Evolutionary conservation across 2,329 filamentous ascomycete genomes (phyloP).

Genomic region (Phyllosticta ampelicida): DNA sequence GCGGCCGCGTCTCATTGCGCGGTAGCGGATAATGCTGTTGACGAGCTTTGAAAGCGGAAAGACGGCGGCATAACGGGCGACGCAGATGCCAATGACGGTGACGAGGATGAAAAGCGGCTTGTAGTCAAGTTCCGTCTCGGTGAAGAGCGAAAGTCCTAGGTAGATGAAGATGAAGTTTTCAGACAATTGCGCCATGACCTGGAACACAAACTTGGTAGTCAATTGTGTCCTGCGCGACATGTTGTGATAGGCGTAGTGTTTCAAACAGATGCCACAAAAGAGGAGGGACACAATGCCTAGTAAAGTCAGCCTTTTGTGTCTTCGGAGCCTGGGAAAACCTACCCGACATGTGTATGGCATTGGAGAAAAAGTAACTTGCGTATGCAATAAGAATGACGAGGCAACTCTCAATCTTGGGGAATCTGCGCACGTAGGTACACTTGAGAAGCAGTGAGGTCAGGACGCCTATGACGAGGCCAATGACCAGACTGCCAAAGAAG

Average conservation of each 20-base stretch:
- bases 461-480: slow-evolving; percentile 80
- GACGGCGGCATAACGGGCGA: slow-evolving; percentile 84
- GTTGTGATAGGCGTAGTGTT: slow-evolving; percentile 99
- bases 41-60: slow-evolving; percentile 85
- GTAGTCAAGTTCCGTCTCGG: slow-evolving; percentile 76
- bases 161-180: slow-evolving; percentile 99
- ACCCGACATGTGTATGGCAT: slow-evolving; percentile 94
- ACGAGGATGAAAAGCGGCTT: slow-evolving; percentile 93
- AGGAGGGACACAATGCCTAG: slow-evolving; percentile 87
- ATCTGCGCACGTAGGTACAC: slow-evolving; percentile 84
- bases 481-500: slow-evolving; percentile 88
- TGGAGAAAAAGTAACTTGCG: slow-evolving; percentile 95
- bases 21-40: slow-evolving; percentile 86
- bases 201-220: slow-evolving; percentile 95
- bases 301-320: slow-evolving; percentile 11
- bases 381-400: slow-evolving; percentile 90
- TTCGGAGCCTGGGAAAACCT: slow-evolving; percentile 27
- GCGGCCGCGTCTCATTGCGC: slow-evolving; percentile 62
- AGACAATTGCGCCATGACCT: slow-evolving; percentile 84
- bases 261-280: slow-evolving; percentile 96
- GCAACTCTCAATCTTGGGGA: slow-evolving; percentile 95
- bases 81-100: slow-evolving; percentile 81
- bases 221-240: slow-evolving; percentile 97
- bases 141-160: slow-evolving; percentile 86
- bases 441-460: slow-evolving; percentile 81